Evolutionary conservation across 1,284 basidiomycete genomes (phyloP).

Genomic region (Pyrrhoderma noxium): DNA sequence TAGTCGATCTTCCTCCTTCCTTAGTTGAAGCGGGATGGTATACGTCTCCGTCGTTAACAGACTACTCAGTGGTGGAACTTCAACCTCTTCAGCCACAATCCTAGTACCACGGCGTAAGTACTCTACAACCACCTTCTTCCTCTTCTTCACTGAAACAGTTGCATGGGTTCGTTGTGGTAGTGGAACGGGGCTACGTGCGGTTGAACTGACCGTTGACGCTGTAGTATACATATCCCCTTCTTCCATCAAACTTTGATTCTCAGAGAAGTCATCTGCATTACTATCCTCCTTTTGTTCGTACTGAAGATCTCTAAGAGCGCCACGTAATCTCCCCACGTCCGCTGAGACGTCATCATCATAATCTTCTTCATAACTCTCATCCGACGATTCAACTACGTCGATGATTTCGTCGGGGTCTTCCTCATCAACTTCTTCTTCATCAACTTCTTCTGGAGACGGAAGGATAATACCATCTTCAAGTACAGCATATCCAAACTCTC

Average conservation of each 20-base stretch:
- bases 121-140: conserved; percentile 48
- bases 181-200: conserved; percentile 25
- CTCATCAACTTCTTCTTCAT: conserved; percentile 28
- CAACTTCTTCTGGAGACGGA: conserved; percentile 28
- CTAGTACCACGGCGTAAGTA: conserved; percentile 68
- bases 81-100: conserved; percentile 50
- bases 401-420: conserved; percentile 47
- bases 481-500: conserved; percentile 62
- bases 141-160: neutral
- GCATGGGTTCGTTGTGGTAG: conserved; percentile 15
- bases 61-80: conserved; percentile 31
- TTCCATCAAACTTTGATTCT: conserved; percentile 22
- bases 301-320: conserved; percentile 50
- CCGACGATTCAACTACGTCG: conserved; percentile 44
- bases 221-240: conserved; percentile 19
- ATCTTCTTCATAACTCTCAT: conserved; percentile 25
- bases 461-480: conserved; percentile 61
- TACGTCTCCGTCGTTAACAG: conserved; percentile 21
- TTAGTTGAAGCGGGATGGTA: conserved; percentile 34
- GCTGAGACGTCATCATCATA: conserved; percentile 28
- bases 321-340: conserved; percentile 57
- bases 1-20: conserved; percentile 46
- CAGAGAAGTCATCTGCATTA: conserved; percentile 6
- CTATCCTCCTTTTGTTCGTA: conserved; percentile 16
- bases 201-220: conserved; percentile 30